Evolutionary conservation across 371 early-diverging fungal species (phyloP).

Genomic region (Haplosporangium sp.): DNA sequence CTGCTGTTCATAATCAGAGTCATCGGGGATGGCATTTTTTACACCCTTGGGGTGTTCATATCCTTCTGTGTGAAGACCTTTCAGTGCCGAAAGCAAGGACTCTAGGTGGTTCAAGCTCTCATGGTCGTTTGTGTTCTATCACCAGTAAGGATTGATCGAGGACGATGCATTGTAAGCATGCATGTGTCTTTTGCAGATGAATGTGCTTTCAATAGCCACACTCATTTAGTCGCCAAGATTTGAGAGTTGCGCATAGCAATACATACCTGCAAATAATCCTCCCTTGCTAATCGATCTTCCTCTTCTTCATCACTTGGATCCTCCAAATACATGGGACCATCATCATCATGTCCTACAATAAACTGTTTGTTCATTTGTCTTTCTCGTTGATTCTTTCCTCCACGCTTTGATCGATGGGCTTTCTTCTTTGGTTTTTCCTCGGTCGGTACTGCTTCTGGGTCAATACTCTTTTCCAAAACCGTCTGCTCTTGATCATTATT

Average conservation of each 20-base stretch:
- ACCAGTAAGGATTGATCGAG: background rate
- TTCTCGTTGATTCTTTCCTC: conserved; percentile 38
- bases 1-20: conserved; percentile 43
- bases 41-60: conserved; percentile 29
- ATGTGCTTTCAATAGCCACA: background rate
- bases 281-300: conserved; percentile 30
- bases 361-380: conserved; percentile 31
- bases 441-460: background rate
- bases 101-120: conserved; percentile 24
- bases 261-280: conserved; percentile 52
- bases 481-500: background rate
- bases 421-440: conserved; percentile 44
- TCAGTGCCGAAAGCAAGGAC: conserved; percentile 34
- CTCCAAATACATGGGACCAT: conserved; percentile 45
- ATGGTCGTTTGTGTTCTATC: conserved; percentile 35
- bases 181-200: background rate
- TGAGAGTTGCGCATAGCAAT: background rate
- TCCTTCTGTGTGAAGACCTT: conserved; percentile 25
- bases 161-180: background rate
- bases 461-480: background rate
- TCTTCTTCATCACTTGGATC: conserved; percentile 38
- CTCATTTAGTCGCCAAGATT: too few species aligned
- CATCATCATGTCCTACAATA: conserved; percentile 41
- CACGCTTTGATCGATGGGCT: conserved; percentile 55
- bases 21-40: conserved; percentile 13